Evolutionary conservation across 306 rosid genomes (phyloP).

Genomic region (Fagus sylvatica): DNA sequence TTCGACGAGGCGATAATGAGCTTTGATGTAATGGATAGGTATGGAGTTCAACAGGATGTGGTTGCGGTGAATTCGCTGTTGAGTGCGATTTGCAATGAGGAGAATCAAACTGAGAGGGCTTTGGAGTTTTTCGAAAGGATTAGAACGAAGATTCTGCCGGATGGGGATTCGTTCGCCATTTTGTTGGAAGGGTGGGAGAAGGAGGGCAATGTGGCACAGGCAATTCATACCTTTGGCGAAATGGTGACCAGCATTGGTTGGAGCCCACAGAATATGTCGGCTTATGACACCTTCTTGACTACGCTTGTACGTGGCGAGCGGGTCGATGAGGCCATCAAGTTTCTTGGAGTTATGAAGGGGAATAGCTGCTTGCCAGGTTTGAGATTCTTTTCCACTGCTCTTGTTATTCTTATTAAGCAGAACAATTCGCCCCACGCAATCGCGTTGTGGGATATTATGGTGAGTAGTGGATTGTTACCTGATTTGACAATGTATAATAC

Average conservation of each 20-base stretch:
- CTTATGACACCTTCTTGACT: constrained; percentile 57
- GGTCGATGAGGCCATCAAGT: constrained; percentile 43
- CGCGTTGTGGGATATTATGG: constrained; percentile 60
- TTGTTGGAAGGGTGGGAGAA: constrained; percentile 69
- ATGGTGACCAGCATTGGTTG: constrained; percentile 59
- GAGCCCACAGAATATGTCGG: constrained; percentile 41
- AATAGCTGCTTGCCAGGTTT: constrained; percentile 63
- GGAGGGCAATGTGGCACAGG: constrained; percentile 51
- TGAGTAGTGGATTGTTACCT: constrained; percentile 44
- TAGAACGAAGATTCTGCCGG: constrained; percentile 41
- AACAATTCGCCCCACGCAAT: constrained; percentile 45
- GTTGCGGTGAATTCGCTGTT: constrained; percentile 60
- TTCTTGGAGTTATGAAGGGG: constrained; percentile 51
- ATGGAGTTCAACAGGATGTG: constrained; percentile 47
- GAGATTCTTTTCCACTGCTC: constrained; percentile 55
- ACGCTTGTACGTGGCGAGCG: constrained; percentile 40
- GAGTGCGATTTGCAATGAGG: constrained; percentile 54
- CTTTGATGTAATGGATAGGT: constrained; percentile 64
- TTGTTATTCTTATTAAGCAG: constrained; percentile 51
- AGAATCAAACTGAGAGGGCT: constrained; percentile 41
- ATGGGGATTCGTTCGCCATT: constrained; percentile 60
- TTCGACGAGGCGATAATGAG: constrained; percentile 61
- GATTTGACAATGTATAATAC: constrained; percentile 65
- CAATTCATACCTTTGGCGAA: constrained; percentile 49
- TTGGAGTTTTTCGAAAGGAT: constrained; percentile 47